Conservation (phyloP, 2,329 filamentous ascomycete genomes). For the Juglanconis juglandina region DNA sequence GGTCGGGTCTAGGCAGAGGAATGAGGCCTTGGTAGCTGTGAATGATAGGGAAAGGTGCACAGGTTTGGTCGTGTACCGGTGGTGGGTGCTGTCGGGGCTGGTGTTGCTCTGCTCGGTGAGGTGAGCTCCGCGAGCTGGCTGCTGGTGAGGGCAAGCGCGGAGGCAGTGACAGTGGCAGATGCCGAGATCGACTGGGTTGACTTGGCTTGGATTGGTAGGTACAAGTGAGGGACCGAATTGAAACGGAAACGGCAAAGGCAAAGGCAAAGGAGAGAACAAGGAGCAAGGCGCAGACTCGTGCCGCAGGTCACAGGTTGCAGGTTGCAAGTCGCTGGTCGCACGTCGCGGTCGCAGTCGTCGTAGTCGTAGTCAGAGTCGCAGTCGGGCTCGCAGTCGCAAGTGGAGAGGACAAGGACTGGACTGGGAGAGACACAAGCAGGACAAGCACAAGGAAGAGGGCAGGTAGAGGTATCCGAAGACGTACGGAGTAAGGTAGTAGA, state of each 20-base stretch:
- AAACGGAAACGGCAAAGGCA: slow-evolving; percentile 13
- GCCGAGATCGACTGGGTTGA: background rate
- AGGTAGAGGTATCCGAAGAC: background rate
- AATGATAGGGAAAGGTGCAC: background rate
- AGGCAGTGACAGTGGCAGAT: background rate
- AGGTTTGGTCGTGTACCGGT: slow-evolving; percentile 11
- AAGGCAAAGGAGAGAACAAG: slow-evolving; percentile 15
- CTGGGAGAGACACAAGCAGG: background rate
- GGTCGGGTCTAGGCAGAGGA: background rate
- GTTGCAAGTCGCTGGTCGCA: background rate
- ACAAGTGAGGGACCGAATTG: slow-evolving; percentile 13
- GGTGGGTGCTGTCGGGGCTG: background rate
- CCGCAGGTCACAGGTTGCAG: background rate
- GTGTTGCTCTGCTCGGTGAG: background rate
- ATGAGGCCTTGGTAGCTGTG: background rate
- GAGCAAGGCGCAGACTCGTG: background rate
- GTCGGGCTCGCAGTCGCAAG: background rate
- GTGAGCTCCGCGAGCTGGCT: background rate
- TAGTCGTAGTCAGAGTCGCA: slow-evolving; percentile 1
- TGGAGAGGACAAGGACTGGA: background rate
- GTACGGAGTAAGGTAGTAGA: background rate
- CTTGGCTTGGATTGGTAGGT: background rate
- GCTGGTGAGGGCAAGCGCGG: background rate
- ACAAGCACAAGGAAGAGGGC: background rate
- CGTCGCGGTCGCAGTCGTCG: background rate